phyloP scores from a whole-genome alignment of 495 filamentous ascomycete species.

The Choiromyces venosus region DNA sequence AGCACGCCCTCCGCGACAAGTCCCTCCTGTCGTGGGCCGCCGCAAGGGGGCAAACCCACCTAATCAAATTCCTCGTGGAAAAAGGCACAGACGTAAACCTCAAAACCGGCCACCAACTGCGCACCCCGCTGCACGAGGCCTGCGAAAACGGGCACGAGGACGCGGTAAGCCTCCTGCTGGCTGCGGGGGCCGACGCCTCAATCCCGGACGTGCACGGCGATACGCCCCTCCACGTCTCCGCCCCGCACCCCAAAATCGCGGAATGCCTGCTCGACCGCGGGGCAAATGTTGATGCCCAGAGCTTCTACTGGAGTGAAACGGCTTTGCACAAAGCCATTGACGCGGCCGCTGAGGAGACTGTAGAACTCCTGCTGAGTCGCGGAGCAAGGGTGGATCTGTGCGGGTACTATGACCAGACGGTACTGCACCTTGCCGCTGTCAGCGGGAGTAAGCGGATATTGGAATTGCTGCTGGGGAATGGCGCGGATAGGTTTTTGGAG shows the following conservation, averaged over 20 bases:
- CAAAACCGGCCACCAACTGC: neutral
- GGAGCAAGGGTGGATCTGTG: neutral
- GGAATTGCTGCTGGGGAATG: slow-evolving; percentile 2
- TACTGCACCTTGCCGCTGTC: slow-evolving; percentile 4
- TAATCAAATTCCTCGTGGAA: slow-evolving; percentile 15
- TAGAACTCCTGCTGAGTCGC: neutral
- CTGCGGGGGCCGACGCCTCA: neutral
- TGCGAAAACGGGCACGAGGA: neutral
- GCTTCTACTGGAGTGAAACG: neutral
- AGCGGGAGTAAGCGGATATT: neutral
- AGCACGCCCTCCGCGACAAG: neutral
- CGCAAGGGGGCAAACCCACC: neutral
- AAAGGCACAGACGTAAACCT: slow-evolving; percentile 19
- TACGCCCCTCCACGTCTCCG: slow-evolving; percentile 4
- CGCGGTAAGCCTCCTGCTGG: neutral
- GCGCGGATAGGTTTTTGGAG: neutral
- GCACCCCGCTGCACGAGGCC: slow-evolving; percentile 34
- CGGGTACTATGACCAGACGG: neutral
- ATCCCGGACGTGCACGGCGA: neutral
- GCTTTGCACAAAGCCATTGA: neutral
- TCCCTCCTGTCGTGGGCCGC: neutral
- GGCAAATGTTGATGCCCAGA: slow-evolving; percentile 3
- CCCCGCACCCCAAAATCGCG: neutral
- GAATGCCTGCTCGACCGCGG: slow-evolving; percentile 8
- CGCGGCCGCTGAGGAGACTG: neutral